Evolutionary conservation across 768 basidiomycete genomes (phyloP).

Genomic region (Boletus reticuloceps): DNA sequence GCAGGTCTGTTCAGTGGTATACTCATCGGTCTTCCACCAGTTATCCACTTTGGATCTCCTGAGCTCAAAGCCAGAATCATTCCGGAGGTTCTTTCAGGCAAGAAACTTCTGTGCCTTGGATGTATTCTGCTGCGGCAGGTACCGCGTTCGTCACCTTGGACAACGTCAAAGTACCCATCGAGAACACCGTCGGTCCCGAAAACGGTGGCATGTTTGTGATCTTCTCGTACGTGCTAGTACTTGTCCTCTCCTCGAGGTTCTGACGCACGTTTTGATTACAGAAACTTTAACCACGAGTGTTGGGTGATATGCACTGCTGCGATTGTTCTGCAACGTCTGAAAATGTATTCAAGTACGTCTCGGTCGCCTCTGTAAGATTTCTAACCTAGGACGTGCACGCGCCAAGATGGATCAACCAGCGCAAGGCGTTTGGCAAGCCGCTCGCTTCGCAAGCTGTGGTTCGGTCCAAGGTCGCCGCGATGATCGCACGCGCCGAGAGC

Average conservation of each 20-base stretch:
- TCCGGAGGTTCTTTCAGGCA: background rate
- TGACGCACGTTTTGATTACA: slow-evolving; percentile 7
- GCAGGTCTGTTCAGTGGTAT: slow-evolving; percentile 58
- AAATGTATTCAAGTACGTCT: slow-evolving; percentile 64
- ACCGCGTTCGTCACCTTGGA: background rate
- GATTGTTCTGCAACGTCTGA: slow-evolving; percentile 47
- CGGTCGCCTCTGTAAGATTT: background rate
- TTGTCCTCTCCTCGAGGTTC: background rate
- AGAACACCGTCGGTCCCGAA: background rate
- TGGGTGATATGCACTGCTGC: slow-evolving; percentile 71
- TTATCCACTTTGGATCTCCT: slow-evolving; percentile 75
- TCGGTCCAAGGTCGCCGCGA: slow-evolving; percentile 68
- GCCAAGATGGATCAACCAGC: slow-evolving; percentile 68
- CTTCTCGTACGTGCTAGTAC: slow-evolving; percentile 31
- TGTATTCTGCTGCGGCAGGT: background rate
- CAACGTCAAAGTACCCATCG: background rate
- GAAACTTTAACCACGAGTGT: slow-evolving; percentile 70
- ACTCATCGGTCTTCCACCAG: slow-evolving; percentile 42
- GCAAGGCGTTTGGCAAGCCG: slow-evolving; percentile 77
- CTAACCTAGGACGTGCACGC: background rate
- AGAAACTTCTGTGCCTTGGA: background rate
- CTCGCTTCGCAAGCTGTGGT: slow-evolving; percentile 69
- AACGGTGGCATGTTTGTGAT: slow-evolving; percentile 42
- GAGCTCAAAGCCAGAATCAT: slow-evolving; percentile 36
- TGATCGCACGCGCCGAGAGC: slow-evolving; percentile 69